Percentiles rank a stretch among this genome's conserved stretches.
phyloP scores from a whole-genome alignment of 2,329 filamentous ascomycete species.

The Lecanicillium sp. region DNA sequence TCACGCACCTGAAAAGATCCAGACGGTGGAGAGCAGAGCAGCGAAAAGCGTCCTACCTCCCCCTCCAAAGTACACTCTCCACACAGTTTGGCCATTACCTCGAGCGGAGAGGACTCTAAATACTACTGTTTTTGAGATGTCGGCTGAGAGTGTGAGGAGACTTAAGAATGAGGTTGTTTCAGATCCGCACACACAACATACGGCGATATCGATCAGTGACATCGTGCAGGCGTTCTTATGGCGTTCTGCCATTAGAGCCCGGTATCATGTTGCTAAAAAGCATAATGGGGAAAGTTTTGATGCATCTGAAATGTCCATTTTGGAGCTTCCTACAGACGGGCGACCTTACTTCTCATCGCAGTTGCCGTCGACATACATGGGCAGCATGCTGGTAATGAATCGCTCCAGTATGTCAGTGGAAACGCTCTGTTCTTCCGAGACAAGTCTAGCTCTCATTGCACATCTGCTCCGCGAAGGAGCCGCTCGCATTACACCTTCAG shows the following conservation, averaged over 20 bases:
- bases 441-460: conserved; percentile 18
- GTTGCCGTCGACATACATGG: conserved; percentile 21
- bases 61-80: conserved; percentile 17
- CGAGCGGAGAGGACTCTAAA: conserved; percentile 17
- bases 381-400: conserved; percentile 19
- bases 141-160: conserved; percentile 18
- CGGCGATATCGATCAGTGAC: conserved; percentile 24
- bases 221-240: conserved; percentile 32
- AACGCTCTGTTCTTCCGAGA: conserved; percentile 18
- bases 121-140: conserved; percentile 24
- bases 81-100: conserved; percentile 20
- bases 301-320: conserved; percentile 19
- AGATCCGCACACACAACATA: conserved; percentile 16
- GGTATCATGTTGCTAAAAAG: conserved; percentile 23
- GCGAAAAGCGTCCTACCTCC: conserved; percentile 11
- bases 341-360: conserved; percentile 21
- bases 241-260: conserved; percentile 25
- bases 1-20: too few relatives aligned
- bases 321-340: conserved; percentile 25
- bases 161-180: conserved; percentile 21
- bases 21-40: conserved; percentile 2
- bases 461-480: conserved; percentile 16
- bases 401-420: conserved; percentile 16
- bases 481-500: conserved; percentile 15
- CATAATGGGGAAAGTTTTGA: conserved; percentile 11